Evolutionary conservation across 2,329 filamentous ascomycete genomes (phyloP).

Genomic region (Claviceps sp.): DNA sequence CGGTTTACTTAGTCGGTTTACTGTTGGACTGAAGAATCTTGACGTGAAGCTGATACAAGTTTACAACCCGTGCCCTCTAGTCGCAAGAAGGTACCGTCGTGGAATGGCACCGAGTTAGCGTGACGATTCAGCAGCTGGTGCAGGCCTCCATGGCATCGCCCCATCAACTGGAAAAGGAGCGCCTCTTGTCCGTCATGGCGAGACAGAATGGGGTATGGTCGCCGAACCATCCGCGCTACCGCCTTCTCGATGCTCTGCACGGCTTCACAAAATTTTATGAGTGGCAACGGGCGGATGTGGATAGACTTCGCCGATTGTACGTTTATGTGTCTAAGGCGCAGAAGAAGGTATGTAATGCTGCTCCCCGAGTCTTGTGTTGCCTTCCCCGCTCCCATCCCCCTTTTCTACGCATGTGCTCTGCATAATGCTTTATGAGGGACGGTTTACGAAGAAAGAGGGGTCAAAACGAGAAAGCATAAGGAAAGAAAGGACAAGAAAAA

Average conservation of each 20-base stretch:
- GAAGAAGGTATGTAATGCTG: conserved; percentile 11
- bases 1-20: no score
- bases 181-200: conserved; percentile 17
- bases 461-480: no score
- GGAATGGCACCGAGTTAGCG: conserved; percentile 15
- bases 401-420: no score
- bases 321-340: conserved; percentile 22
- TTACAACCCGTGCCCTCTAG: not conserved
- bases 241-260: conserved; percentile 26
- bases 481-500: no score
- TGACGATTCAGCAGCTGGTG: conserved; percentile 14
- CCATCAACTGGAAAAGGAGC: conserved; percentile 18
- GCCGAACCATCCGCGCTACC: conserved; percentile 23
- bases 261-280: conserved; percentile 23
- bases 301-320: conserved; percentile 23
- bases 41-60: not conserved
- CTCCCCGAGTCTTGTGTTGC: not conserved
- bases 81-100: conserved; percentile 2
- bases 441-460: no score
- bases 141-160: conserved; percentile 10
- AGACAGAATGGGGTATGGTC: conserved; percentile 19
- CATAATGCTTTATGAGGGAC: no score
- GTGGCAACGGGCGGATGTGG: conserved; percentile 22
- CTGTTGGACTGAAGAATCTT: no score
- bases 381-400: no score